These are phyloP conservation scores for Tolypocladium paradoxum DNA, from an alignment of 2,329 filamentous ascomycete species.

Conservation along the genomic window DNA sequence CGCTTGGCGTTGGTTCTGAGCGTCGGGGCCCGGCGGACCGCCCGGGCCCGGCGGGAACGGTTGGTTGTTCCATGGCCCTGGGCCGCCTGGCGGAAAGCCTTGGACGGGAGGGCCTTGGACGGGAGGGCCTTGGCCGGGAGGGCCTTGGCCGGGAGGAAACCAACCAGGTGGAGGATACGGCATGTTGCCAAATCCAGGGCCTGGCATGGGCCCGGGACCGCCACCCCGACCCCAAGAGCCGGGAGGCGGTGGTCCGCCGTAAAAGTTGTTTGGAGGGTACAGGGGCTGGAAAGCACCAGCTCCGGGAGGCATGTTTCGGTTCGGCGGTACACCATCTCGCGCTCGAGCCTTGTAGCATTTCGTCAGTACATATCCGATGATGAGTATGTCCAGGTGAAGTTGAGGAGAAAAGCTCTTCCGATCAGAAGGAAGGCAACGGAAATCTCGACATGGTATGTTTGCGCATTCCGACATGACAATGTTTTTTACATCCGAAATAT, in stretches of 20 bases:
- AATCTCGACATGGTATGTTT: slow-evolving; percentile 88
- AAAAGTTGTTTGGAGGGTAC: slow-evolving; percentile 35
- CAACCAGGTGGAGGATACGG: slow-evolving; percentile 72
- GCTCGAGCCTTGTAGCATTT: slow-evolving; percentile 25
- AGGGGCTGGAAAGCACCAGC: slow-evolving; percentile 30
- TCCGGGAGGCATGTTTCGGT: slow-evolving; percentile 20
- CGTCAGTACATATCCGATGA: slow-evolving; percentile 17
- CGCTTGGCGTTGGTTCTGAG: slow-evolving; percentile 42
- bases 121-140: no score
- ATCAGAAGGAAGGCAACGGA: slow-evolving; percentile 99
- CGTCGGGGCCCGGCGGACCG: slow-evolving; percentile 50
- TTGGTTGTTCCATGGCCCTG: slow-evolving; percentile 46
- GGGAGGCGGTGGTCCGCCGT: slow-evolving; percentile 39
- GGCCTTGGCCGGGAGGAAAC: slow-evolving; percentile 68
- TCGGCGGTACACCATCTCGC: slow-evolving; percentile 22
- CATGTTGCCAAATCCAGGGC: slow-evolving; percentile 55
- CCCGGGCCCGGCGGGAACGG: slow-evolving; percentile 50
- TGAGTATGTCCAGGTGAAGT: slow-evolving; percentile 8
- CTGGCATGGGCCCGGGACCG: slow-evolving; percentile 46
- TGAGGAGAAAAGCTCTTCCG: slow-evolving; percentile 6
- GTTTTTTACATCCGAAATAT: slow-evolving; percentile 92
- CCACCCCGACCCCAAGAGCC: slow-evolving; percentile 43
- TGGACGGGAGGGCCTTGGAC: slow-evolving; percentile 67
- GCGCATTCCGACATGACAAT: slow-evolving; percentile 75
- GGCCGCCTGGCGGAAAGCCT: slow-evolving; percentile 59